Evolutionary conservation across 202 grass and related monocot genomes (phyloP).

Genomic region (Panicum hallii): DNA sequence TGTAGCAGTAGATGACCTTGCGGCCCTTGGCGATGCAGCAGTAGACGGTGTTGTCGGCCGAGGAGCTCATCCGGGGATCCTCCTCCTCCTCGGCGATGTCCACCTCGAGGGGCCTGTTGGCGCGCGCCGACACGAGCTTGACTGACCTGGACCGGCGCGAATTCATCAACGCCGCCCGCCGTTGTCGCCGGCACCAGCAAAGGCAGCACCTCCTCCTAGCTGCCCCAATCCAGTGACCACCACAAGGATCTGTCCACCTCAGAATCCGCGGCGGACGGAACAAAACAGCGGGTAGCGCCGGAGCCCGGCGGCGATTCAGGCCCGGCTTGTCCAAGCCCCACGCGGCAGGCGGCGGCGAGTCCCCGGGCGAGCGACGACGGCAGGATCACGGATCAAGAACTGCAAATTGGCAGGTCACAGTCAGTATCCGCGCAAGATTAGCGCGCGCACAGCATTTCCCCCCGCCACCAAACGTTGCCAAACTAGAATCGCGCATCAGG

Average conservation of each 20-base stretch:
- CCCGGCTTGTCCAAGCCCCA: background rate
- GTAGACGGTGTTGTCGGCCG: slow-evolving; percentile 79
- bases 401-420: slow-evolving; percentile 25
- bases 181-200: background rate
- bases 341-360: background rate
- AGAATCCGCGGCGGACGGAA: slow-evolving; percentile 14
- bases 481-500: slow-evolving; percentile 10
- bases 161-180: slow-evolving; percentile 67
- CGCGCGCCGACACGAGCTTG: slow-evolving; percentile 67
- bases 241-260: background rate
- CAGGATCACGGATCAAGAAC: slow-evolving; percentile 39
- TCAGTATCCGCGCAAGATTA: background rate
- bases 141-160: slow-evolving; percentile 75
- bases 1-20: slow-evolving; percentile 71
- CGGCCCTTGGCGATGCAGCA: slow-evolving; percentile 85
- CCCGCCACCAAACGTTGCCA: background rate
- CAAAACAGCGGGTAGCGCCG: background rate
- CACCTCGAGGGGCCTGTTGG: slow-evolving; percentile 58
- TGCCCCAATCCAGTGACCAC: background rate
- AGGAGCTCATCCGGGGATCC: slow-evolving; percentile 75
- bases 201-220: background rate
- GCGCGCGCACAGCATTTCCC: background rate
- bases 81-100: slow-evolving; percentile 57
- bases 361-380: background rate
- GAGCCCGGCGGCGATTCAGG: slow-evolving; percentile 3